Conservation (phyloP, 306 rosid genomes). For the Sindora glabra region DNA sequence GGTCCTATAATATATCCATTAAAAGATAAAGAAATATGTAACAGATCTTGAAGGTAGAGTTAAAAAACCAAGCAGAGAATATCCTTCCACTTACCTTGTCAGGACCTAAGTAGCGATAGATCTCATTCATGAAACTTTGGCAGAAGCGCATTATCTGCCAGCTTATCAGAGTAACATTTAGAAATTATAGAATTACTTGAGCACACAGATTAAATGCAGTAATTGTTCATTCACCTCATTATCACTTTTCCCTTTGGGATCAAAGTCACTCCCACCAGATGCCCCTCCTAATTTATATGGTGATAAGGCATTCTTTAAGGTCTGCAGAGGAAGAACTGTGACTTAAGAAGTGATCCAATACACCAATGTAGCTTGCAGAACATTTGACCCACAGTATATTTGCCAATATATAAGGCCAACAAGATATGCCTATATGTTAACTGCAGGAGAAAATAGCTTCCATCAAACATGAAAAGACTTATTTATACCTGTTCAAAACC, state of each 20-base stretch:
- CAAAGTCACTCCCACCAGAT: constrained; percentile 99
- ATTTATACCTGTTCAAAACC: constrained; percentile 86
- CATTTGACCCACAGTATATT: neutral
- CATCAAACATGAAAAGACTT: constrained; percentile 5
- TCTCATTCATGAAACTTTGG: constrained; percentile 97
- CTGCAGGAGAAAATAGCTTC: neutral
- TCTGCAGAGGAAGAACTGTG: constrained; percentile 34
- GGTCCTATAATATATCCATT: constrained; percentile 57
- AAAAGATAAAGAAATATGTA: constrained; percentile 21
- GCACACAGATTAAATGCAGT: neutral
- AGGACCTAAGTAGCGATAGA: constrained; percentile 89
- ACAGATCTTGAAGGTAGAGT: neutral
- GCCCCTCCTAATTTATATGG: constrained; percentile 99
- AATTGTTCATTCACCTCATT: constrained; percentile 57
- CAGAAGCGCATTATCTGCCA: constrained; percentile 94
- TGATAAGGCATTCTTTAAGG: constrained; percentile 90
- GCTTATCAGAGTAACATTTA: constrained; percentile 33
- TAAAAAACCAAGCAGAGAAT: neutral
- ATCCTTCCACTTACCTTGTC: constrained; percentile 71
- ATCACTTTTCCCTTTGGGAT: constrained; percentile 93
- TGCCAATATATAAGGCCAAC: constrained; percentile 2
- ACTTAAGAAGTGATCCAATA: neutral
- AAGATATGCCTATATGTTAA: neutral
- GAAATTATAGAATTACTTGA: constrained; percentile 1
- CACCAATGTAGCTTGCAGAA: neutral